These are phyloP conservation scores for Diplodia corticola DNA, from an alignment of 2,329 filamentous ascomycete genomes.

Conservation along the genomic window DNA sequence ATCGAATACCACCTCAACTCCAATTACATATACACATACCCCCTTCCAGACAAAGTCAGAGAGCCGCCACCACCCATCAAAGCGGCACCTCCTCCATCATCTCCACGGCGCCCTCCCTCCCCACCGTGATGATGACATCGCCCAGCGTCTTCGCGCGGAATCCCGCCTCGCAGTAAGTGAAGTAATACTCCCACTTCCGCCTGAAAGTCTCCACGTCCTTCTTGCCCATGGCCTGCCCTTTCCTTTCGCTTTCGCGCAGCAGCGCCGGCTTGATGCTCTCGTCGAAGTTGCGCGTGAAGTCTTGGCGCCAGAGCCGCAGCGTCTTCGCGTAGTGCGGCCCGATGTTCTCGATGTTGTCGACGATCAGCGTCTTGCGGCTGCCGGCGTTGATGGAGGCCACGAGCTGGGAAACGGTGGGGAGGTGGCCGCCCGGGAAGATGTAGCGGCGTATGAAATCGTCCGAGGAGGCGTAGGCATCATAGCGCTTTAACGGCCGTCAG, in stretches of 20 bases:
- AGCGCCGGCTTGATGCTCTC: constrained; percentile 61
- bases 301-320: constrained; percentile 66
- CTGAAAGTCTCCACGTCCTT: constrained; percentile 66
- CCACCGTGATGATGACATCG: constrained; percentile 71
- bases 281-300: constrained; percentile 65
- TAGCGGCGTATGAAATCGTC: constrained; percentile 76
- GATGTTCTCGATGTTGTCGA: constrained; percentile 70
- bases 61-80: constrained; percentile 39
- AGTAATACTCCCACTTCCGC: constrained; percentile 77
- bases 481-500: constrained; percentile 42
- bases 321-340: constrained; percentile 73
- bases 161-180: constrained; percentile 72
- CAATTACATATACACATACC: not conserved
- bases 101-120: constrained; percentile 63
- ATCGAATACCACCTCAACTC: not conserved
- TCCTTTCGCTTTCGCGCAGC: constrained; percentile 54
- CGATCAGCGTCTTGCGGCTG: constrained; percentile 62
- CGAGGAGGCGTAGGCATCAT: constrained; percentile 64
- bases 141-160: constrained; percentile 71
- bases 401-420: constrained; percentile 67
- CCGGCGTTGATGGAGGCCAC: constrained; percentile 63
- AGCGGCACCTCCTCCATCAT: constrained; percentile 70
- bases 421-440: constrained; percentile 76
- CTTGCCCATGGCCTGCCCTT: constrained; percentile 51
- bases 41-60: not conserved